Percentiles rank a stretch among this genome's conserved stretches.
These are phyloP conservation scores for Phytophthora sansomeana DNA, from an alignment of 352 stramenopile species.

Conservation along the genomic window DNA sequence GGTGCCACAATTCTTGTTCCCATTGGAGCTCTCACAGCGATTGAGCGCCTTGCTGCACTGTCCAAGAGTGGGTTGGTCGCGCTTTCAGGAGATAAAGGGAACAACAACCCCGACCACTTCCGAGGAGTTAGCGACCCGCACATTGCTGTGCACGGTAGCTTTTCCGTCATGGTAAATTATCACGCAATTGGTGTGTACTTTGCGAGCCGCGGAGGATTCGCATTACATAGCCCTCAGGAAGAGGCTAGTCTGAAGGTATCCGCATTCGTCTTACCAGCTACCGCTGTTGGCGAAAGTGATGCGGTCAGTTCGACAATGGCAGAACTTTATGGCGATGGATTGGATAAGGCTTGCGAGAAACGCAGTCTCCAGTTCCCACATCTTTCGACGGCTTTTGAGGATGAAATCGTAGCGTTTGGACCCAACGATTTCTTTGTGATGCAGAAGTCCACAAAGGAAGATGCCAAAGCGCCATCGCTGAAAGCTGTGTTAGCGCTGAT, in stretches of 20 bases:
- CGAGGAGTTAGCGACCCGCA: slow-evolving; percentile 92
- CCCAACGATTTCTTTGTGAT: slow-evolving; percentile 97
- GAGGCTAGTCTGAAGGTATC: slow-evolving; percentile 94
- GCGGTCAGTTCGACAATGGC: slow-evolving; percentile 30
- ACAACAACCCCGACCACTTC: slow-evolving; percentile 95
- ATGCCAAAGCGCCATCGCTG: slow-evolving; percentile 78
- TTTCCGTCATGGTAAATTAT: slow-evolving; percentile 97
- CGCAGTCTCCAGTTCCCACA: slow-evolving; percentile 74
- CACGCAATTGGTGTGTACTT: slow-evolving; percentile 94
- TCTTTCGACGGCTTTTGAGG: slow-evolving; percentile 80
- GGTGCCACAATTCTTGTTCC: slow-evolving; percentile 91
- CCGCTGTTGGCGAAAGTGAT: slow-evolving; percentile 22
- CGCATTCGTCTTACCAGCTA: slow-evolving; percentile 78
- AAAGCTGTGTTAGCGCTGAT: slow-evolving; percentile 92
- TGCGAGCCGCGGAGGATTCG: slow-evolving; percentile 91
- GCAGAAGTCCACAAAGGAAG: slow-evolving; percentile 90
- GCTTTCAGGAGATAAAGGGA: slow-evolving; percentile 95
- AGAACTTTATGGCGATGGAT: slow-evolving; percentile 53
- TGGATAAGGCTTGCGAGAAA: slow-evolving; percentile 71
- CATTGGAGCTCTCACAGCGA: slow-evolving; percentile 87
- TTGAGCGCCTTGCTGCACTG: slow-evolving; percentile 75
- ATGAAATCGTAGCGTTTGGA: slow-evolving; percentile 90
- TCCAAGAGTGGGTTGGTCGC: slow-evolving; percentile 73
- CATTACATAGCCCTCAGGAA: slow-evolving; percentile 93
- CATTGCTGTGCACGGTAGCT: slow-evolving; percentile 95